phyloP scores from a whole-genome alignment of 2,329 filamentous ascomycete species.

The Amylocarpus encephaloides region DNA sequence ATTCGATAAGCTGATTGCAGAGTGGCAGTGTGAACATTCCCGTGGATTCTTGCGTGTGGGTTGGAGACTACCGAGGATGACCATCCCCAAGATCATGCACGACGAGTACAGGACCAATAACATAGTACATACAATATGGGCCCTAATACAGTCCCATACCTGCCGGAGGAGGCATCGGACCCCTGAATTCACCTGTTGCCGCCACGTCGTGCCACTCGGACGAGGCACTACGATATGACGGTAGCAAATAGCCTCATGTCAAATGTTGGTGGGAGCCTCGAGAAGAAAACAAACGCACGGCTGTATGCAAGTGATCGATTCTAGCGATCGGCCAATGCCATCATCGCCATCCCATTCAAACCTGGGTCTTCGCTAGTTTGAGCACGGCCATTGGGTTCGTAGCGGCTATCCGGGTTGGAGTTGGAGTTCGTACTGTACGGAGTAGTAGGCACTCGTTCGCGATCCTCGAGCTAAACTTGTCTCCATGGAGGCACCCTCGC shows the following conservation, averaged over 20 bases:
- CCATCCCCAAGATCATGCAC: too few relatives aligned
- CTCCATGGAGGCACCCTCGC: too few relatives aligned
- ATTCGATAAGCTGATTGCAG: too few relatives aligned
- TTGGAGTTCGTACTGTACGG: too few relatives aligned
- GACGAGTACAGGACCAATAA: background rate
- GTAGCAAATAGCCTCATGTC: slow-evolving; percentile 8
- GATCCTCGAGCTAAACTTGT: too few relatives aligned
- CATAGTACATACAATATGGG: background rate
- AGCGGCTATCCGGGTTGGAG: background rate
- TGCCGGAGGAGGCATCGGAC: background rate
- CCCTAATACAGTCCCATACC: background rate
- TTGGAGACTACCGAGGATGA: too few relatives aligned
- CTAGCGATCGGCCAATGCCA: background rate
- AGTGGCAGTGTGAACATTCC: too few relatives aligned
- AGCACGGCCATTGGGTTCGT: slow-evolving; percentile 1
- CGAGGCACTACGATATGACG: background rate
- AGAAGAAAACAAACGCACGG: slow-evolving; percentile 21
- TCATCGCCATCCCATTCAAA: background rate
- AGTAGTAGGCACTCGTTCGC: too few relatives aligned
- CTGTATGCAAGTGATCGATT: slow-evolving; percentile 27
- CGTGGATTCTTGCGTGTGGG: too few relatives aligned
- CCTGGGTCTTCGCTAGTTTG: background rate
- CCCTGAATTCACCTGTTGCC: background rate
- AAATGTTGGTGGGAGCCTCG: slow-evolving; percentile 8
- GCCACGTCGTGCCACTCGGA: background rate